phyloP scores from a whole-genome alignment of 768 basidiomycete genomes.

The Hirschioporus abietinus region DNA sequence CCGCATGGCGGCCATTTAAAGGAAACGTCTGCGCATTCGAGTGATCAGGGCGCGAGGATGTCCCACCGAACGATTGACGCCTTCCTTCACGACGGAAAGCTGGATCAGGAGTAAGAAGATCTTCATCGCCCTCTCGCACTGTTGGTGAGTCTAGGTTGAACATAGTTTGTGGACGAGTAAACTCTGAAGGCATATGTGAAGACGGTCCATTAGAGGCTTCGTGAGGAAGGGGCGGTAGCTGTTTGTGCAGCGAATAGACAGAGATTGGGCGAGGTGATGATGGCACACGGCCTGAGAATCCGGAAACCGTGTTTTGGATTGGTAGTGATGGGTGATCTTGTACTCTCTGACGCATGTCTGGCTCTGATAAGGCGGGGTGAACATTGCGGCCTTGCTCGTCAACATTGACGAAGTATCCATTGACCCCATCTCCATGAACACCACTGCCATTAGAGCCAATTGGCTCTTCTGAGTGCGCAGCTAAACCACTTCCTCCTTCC shows the following conservation, averaged over 20 bases:
- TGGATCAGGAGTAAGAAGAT: slow-evolving; percentile 57
- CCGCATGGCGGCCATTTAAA: slow-evolving; percentile 10
- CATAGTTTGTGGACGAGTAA: slow-evolving; percentile 55
- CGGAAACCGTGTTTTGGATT: slow-evolving; percentile 16
- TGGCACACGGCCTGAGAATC: slow-evolving; percentile 15
- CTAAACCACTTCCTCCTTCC: not conserved
- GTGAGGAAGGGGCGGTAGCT: slow-evolving; percentile 69
- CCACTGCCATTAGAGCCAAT: not conserved
- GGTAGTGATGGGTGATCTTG: slow-evolving; percentile 18
- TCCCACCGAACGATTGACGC: slow-evolving; percentile 68
- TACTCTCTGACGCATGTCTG: slow-evolving; percentile 50
- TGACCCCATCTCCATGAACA: not conserved
- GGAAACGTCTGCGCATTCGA: slow-evolving; percentile 10
- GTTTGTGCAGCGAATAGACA: slow-evolving; percentile 56
- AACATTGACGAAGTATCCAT: not conserved
- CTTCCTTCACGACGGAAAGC: slow-evolving; percentile 43
- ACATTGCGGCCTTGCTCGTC: slow-evolving; percentile 25
- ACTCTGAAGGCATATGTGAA: slow-evolving; percentile 27
- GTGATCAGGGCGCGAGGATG: slow-evolving; percentile 51
- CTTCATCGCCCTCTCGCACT: slow-evolving; percentile 40
- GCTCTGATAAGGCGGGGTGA: slow-evolving; percentile 54
- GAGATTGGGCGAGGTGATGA: slow-evolving; percentile 16
- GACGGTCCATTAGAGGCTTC: slow-evolving; percentile 29
- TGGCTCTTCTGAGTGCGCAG: not conserved
- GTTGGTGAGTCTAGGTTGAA: slow-evolving; percentile 56